Percentiles rank a stretch among this genome's conserved stretches.
Evolutionary conservation across 1,139 yeast genomes (phyloP).

Genomic region (Yamadazyma songkhlaensis): DNA sequence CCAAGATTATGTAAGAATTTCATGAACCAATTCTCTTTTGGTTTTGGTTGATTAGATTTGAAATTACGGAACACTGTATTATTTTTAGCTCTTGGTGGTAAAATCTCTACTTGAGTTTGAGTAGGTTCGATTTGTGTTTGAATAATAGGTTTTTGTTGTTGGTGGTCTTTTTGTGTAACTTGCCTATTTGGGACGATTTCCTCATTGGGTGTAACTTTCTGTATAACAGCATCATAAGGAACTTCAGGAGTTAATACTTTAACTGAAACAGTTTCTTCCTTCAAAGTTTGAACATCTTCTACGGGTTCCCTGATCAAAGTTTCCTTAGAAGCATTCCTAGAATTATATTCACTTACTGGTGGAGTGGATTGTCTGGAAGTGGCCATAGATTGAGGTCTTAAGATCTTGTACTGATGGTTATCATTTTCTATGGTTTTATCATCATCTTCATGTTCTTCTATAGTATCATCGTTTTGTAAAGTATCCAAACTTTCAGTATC

Average conservation of each 20-base stretch:
- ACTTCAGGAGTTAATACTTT: too few species aligned
- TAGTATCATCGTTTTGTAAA: too few species aligned
- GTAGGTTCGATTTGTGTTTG: background rate
- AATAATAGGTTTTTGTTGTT: too few species aligned
- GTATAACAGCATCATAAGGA: background rate
- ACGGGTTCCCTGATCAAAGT: too few species aligned
- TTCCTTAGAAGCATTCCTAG: background rate
- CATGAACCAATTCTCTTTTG: constrained; percentile 36
- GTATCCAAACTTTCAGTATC: background rate
- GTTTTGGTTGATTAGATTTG: background rate
- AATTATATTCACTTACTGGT: background rate
- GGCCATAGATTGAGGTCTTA: background rate
- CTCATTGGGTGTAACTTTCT: background rate
- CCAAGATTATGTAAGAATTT: constrained; percentile 28
- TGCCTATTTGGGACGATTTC: background rate
- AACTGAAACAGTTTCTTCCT: too few species aligned
- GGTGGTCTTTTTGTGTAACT: background rate
- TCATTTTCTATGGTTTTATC: background rate
- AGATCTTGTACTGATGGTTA: background rate
- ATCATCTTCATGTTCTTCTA: constrained; percentile 4
- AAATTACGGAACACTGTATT: constrained; percentile 32
- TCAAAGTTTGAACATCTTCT: too few species aligned
- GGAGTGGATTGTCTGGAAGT: background rate
- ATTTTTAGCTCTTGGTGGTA: constrained; percentile 22
- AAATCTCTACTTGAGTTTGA: constrained; percentile 1